Evolutionary conservation across 2,329 filamentous ascomycete genomes (phyloP).

Genomic region (Stemphylium lycopersici): DNA sequence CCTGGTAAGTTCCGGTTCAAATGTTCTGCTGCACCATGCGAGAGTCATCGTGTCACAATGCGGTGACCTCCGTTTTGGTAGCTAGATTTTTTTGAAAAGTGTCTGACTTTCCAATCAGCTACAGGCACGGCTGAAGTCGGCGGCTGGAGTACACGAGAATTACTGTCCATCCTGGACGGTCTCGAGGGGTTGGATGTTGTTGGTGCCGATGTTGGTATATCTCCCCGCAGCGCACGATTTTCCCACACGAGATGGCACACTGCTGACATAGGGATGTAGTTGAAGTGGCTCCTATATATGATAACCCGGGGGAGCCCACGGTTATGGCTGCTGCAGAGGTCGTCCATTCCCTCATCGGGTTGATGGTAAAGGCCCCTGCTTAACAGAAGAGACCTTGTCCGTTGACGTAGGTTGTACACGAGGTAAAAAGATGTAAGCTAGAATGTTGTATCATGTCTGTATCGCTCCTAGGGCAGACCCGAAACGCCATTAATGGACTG

Average conservation of each 20-base stretch:
- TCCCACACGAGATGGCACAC: background rate
- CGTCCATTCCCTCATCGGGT: slow-evolving; percentile 55
- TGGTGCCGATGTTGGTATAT: slow-evolving; percentile 62
- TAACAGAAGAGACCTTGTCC: slow-evolving; percentile 1
- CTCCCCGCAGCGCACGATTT: background rate
- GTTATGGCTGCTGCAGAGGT: slow-evolving; percentile 62
- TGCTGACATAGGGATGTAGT: slow-evolving; percentile 47
- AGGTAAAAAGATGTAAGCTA: background rate
- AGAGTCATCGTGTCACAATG: background rate
- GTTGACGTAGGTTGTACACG: background rate
- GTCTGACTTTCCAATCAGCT: slow-evolving; percentile 35
- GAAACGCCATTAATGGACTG: no score
- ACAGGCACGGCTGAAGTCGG: slow-evolving; percentile 68
- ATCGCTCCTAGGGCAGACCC: background rate
- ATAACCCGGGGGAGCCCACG: slow-evolving; percentile 65
- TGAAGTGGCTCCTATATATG: slow-evolving; percentile 67
- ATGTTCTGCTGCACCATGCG: background rate
- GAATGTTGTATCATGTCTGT: background rate
- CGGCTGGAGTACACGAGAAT: slow-evolving; percentile 66
- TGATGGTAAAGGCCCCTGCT: slow-evolving; percentile 55
- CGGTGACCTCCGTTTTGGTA: background rate
- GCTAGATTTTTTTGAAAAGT: background rate
- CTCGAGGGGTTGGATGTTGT: slow-evolving; percentile 64
- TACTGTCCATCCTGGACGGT: slow-evolving; percentile 64
- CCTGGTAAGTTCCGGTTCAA: slow-evolving; percentile 50